phyloP scores from a whole-genome alignment of 495 filamentous ascomycete species.

The Aspergillus indologenus region DNA sequence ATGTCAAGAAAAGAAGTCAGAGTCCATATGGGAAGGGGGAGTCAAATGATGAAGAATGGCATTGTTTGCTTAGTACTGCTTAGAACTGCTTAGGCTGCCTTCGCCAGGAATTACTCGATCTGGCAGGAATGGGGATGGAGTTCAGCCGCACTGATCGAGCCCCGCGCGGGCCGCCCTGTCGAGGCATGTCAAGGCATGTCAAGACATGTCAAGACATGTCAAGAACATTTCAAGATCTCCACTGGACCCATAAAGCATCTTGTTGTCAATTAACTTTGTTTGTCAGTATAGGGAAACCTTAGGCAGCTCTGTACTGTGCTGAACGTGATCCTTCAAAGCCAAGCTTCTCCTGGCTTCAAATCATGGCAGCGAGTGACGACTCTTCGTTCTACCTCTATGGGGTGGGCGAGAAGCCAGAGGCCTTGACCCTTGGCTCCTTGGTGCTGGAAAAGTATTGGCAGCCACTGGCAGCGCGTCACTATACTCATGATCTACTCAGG shows the following conservation, averaged over 20 bases:
- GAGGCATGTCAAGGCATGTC: too few relatives aligned
- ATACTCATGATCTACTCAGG: not conserved
- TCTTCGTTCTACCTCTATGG: conserved; percentile 2
- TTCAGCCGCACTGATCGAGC: not conserved
- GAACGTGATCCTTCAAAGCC: not conserved
- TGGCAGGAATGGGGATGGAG: not conserved
- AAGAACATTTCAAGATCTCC: not conserved
- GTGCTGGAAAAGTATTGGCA: conserved; percentile 2
- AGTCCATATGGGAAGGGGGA: too few relatives aligned
- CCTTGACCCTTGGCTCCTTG: not conserved
- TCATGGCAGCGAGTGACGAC: conserved; percentile 1
- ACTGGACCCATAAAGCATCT: not conserved
- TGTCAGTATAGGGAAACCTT: not conserved
- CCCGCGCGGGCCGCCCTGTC: not conserved
- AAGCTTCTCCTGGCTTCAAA: not conserved
- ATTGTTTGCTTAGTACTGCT: too few relatives aligned
- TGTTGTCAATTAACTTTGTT: not conserved
- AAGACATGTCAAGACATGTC: too few relatives aligned
- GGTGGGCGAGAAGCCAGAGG: not conserved
- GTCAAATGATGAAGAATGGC: too few relatives aligned
- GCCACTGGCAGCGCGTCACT: not conserved
- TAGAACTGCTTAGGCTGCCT: too few relatives aligned
- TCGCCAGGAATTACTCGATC: not conserved
- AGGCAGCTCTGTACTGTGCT: too few relatives aligned
- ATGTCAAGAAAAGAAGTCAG: not conserved